A percentile compares a stretch with the other conserved stretches of the same genome.
phyloP scores from a whole-genome alignment of 495 filamentous ascomycete species.

The Saxispiralis lemnorum region DNA sequence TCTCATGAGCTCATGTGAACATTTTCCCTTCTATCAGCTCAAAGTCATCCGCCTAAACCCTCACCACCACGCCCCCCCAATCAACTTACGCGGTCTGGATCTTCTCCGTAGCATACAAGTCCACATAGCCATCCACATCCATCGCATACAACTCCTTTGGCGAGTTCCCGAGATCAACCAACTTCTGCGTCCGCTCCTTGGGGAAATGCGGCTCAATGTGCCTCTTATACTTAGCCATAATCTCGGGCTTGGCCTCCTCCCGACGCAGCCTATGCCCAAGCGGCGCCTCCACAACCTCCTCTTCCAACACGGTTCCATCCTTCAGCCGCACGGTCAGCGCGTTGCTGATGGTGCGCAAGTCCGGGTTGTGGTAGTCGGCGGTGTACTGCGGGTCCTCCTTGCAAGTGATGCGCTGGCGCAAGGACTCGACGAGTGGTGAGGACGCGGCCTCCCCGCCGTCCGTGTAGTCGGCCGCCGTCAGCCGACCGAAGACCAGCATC shows the following conservation, averaged over 20 bases:
- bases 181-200: constrained; percentile 53
- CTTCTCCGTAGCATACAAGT: constrained; percentile 60
- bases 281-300: constrained; percentile 87
- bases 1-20: too few species aligned
- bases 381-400: constrained; percentile 94
- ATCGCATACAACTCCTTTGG: constrained; percentile 55
- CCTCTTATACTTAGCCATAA: constrained; percentile 83
- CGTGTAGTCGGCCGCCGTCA: constrained; percentile 79
- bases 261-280: constrained; percentile 80
- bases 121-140: constrained; percentile 82
- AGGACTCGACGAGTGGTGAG: constrained; percentile 69
- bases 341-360: constrained; percentile 88
- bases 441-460: constrained; percentile 83
- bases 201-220: constrained; percentile 73
- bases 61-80: too few species aligned
- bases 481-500: constrained; percentile 84
- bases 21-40: too few species aligned
- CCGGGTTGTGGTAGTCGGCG: constrained; percentile 78
- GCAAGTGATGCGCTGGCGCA: constrained; percentile 81
- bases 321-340: constrained; percentile 83
- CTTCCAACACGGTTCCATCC: constrained; percentile 82
- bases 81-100: neutral
- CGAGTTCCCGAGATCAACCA: constrained; percentile 60
- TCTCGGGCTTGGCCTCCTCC: constrained; percentile 93
- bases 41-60: too few species aligned